Percentiles rank a stretch among this genome's conserved stretches.
Evolutionary conservation across 768 basidiomycete genomes (phyloP).

Genomic region (Suillus clintonianus): DNA sequence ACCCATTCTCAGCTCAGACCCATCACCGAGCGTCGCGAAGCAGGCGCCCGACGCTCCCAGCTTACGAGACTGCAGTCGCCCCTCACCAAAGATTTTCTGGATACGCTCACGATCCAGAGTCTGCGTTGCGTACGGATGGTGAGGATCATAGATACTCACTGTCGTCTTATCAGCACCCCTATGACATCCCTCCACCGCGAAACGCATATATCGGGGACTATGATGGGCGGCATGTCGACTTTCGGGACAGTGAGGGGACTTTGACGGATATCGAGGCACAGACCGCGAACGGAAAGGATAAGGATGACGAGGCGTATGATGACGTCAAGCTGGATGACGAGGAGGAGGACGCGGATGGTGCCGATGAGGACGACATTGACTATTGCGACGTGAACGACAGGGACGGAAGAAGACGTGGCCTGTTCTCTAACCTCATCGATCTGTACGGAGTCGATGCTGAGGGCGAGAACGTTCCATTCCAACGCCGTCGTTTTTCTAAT

Average conservation of each 20-base stretch:
- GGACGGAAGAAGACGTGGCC: constrained; percentile 26
- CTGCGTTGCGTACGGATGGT: constrained; percentile 14
- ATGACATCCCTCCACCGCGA: constrained; percentile 58
- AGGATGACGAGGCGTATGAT: constrained; percentile 19
- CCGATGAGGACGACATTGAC: neutral
- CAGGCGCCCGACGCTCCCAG: neutral
- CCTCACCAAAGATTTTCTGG: neutral
- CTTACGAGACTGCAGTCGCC: neutral
- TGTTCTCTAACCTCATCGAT: constrained; percentile 32
- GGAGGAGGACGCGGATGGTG: neutral
- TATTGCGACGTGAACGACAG: constrained; percentile 20
- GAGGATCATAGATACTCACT: constrained; percentile 46
- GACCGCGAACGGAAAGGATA: neutral
- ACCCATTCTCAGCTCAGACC: neutral
- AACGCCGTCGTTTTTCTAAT: constrained; percentile 2
- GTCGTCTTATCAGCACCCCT: constrained; percentile 61
- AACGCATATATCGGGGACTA: constrained; percentile 36
- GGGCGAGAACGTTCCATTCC: neutral
- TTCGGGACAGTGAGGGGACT: constrained; percentile 30
- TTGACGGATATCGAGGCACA: constrained; percentile 29
- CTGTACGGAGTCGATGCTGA: constrained; percentile 25
- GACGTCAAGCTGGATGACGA: constrained; percentile 15
- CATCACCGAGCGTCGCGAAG: neutral
- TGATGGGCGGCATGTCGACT: constrained; percentile 36
- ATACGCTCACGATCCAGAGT: neutral